phyloP scores from a whole-genome alignment of 179 eudicot genomes.

The Beta macrorhiza region DNA sequence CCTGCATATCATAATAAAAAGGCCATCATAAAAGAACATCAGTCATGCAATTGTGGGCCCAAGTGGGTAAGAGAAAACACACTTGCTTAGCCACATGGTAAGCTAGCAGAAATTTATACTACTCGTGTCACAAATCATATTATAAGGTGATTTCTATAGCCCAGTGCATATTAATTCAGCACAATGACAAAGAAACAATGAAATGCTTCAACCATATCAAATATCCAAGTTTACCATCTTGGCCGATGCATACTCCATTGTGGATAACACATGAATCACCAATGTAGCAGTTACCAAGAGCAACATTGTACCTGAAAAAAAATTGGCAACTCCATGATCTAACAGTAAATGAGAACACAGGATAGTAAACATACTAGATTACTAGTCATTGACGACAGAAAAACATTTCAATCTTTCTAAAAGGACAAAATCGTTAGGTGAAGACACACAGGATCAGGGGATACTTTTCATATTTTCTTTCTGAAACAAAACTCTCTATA shows the following conservation, averaged over 20 bases:
- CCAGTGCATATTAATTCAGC: neutral
- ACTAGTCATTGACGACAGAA: neutral
- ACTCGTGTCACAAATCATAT: neutral
- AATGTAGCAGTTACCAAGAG: conserved; percentile 63
- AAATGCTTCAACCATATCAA: neutral
- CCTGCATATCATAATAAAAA: conserved; percentile 39
- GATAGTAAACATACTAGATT: neutral
- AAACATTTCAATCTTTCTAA: neutral
- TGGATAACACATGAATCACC: conserved; percentile 81
- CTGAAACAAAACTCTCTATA: neutral
- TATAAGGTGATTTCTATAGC: neutral
- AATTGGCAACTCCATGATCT: conserved; percentile 14
- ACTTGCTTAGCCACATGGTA: neutral
- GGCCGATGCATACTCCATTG: conserved; percentile 88
- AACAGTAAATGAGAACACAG: neutral
- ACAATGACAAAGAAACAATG: neutral
- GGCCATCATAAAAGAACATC: neutral
- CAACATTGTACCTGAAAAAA: conserved; percentile 75
- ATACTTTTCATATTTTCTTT: neutral
- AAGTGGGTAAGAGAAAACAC: neutral
- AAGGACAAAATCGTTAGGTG: too few relatives aligned
- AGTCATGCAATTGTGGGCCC: too few relatives aligned
- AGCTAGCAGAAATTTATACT: neutral
- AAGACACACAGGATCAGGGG: neutral
- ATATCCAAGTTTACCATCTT: conserved; percentile 58